Conservation (phyloP, 768 basidiomycete genomes). For the Psilocybe cubensis region DNA sequence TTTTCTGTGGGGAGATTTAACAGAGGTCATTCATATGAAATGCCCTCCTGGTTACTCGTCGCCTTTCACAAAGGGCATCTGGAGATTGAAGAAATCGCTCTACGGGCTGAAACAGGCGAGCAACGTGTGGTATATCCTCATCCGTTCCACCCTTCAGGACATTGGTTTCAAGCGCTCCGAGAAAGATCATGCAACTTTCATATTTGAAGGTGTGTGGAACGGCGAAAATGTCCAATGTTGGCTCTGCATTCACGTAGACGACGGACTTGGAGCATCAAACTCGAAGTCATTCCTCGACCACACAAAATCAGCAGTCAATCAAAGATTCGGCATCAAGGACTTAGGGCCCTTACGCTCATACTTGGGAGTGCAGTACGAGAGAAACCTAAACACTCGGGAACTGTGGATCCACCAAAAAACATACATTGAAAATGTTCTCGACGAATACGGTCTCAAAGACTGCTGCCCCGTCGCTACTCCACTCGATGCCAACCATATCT, state of each 20-base stretch:
- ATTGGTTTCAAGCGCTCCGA: constrained; percentile 19
- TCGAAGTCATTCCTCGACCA: constrained; percentile 7
- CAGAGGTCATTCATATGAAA: constrained; percentile 13
- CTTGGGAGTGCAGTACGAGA: constrained; percentile 20
- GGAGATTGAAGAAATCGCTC: constrained; percentile 10
- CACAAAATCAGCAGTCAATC: constrained; percentile 14
- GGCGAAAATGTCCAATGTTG: constrained; percentile 4
- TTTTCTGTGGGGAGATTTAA: constrained; percentile 15
- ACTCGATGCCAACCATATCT: constrained; percentile 27
- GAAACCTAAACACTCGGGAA: constrained; percentile 16
- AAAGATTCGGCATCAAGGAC: constrained; percentile 23
- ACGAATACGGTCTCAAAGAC: not conserved
- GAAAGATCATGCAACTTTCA: constrained; percentile 23
- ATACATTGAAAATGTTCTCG: constrained; percentile 12
- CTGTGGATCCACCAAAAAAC: constrained; percentile 31
- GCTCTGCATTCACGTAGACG: constrained; percentile 27
- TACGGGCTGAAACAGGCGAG: constrained; percentile 24
- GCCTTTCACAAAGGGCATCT: not conserved
- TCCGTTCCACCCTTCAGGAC: constrained; percentile 10
- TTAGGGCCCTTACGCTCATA: constrained; percentile 26
- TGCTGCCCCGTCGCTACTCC: constrained; percentile 14
- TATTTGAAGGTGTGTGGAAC: not conserved
- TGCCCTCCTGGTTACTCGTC: constrained; percentile 3
- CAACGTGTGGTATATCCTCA: constrained; percentile 20
- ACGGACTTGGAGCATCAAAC: constrained; percentile 22